Conservation (phyloP, 2,329 filamentous ascomycete species). For the Blastomyces silverae region DNA sequence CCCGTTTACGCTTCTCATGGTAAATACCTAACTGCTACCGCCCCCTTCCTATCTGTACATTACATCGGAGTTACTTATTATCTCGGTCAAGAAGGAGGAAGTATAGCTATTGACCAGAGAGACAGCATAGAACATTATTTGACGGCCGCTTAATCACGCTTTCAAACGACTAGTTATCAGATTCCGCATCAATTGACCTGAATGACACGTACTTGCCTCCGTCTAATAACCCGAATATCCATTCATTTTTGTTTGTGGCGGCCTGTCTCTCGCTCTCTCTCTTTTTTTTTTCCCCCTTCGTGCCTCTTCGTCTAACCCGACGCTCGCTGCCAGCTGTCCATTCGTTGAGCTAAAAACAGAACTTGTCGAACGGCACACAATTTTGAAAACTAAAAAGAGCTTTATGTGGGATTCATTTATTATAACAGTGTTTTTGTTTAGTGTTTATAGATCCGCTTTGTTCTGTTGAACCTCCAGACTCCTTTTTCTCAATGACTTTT, state of each 20-base stretch:
- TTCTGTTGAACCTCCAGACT: neutral
- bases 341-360: neutral
- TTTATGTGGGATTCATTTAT: neutral
- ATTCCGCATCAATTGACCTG: neutral
- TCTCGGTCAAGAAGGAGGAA: neutral
- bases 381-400: neutral
- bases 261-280: neutral
- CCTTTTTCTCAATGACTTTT: neutral
- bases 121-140: neutral
- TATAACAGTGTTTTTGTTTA: neutral
- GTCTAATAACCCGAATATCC: conserved; percentile 5
- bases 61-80: neutral
- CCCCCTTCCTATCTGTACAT: neutral
- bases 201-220: conserved; percentile 3
- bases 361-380: neutral
- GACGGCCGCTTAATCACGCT: conserved; percentile 7
- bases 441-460: neutral
- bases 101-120: neutral
- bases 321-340: conserved; percentile 3
- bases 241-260: neutral
- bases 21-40: neutral
- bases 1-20: neutral
- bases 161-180: neutral
- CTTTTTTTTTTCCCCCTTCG: neutral
- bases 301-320: neutral